Percentiles rank a stretch among this genome's conserved stretches.
phyloP scores from a whole-genome alignment of 176 grass and related monocot species.

The Eleusine coracana region DNA sequence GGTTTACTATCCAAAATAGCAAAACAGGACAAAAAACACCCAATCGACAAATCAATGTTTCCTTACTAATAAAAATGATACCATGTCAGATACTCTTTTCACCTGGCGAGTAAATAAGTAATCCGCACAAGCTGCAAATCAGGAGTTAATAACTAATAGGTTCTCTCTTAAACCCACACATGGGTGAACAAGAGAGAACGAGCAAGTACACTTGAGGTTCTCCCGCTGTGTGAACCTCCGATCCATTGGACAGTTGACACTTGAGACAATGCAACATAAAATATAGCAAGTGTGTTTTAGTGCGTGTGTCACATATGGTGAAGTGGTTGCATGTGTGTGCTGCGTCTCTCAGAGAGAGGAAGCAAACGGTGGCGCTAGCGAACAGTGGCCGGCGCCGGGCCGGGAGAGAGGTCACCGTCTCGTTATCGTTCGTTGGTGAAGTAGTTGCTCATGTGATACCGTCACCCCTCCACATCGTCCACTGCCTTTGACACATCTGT shows the following conservation, averaged over 20 bases:
- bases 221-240: neutral
- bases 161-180: too few relatives aligned
- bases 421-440: slow-evolving; percentile 31
- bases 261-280: slow-evolving; percentile 37
- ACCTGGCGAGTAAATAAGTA: neutral
- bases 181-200: too few relatives aligned
- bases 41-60: neutral
- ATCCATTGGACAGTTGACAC: neutral
- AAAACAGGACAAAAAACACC: neutral
- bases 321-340: slow-evolving; percentile 27
- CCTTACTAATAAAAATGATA: neutral
- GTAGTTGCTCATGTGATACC: slow-evolving; percentile 54
- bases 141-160: too few relatives aligned
- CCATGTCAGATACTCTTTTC: neutral
- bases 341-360: neutral
- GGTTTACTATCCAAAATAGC: neutral
- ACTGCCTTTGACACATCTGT: slow-evolving; percentile 32
- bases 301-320: slow-evolving; percentile 19
- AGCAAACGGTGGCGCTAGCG: neutral
- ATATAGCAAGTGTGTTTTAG: slow-evolving; percentile 30
- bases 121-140: neutral
- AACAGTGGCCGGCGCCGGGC: slow-evolving; percentile 4
- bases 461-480: neutral
- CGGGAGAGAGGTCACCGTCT: neutral
- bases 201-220: neutral